A percentile compares a stretch with the other conserved stretches of the same genome.
Conservation (phyloP, 306 rosid species). For the Clitoria ternatea region DNA sequence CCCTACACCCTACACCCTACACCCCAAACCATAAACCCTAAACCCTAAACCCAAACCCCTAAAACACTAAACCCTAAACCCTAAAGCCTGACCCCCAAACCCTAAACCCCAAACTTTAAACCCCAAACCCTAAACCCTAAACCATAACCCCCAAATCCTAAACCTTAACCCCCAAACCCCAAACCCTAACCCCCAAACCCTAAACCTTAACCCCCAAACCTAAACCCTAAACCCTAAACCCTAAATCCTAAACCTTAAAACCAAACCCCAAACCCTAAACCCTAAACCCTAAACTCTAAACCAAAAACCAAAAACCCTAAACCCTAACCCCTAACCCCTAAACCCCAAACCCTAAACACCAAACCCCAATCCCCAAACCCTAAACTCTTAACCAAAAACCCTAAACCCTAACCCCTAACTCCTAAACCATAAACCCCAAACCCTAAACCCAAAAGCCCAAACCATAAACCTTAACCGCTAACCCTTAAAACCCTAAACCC, state of each 20-base stretch:
- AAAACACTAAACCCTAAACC: not conserved
- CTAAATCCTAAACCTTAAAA: not conserved
- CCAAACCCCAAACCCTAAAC: constrained; percentile 6
- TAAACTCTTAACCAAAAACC: not conserved
- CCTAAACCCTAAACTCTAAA: not conserved
- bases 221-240: constrained; percentile 14
- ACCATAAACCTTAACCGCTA: no score
- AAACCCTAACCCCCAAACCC: not conserved
- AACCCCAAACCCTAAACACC: no score
- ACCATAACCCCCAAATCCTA: not conserved
- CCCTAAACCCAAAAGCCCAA: constrained; percentile 18
- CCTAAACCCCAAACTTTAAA: not conserved
- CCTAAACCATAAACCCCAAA: not conserved
- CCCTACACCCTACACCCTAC: not conserved
- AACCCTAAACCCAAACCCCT: not conserved
- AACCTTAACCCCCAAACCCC: not conserved
- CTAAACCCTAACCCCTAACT: constrained; percentile 4
- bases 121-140: constrained; percentile 17
- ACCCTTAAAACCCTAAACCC: constrained; percentile 13
- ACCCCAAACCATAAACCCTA: not conserved
- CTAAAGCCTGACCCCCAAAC: not conserved
- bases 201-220: constrained; percentile 13
- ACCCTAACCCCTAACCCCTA: no score
- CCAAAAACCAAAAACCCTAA: no score
- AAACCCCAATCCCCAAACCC: no score